Conservation (phyloP, 768 basidiomycete genomes). For the Hygrophorus russula region DNA sequence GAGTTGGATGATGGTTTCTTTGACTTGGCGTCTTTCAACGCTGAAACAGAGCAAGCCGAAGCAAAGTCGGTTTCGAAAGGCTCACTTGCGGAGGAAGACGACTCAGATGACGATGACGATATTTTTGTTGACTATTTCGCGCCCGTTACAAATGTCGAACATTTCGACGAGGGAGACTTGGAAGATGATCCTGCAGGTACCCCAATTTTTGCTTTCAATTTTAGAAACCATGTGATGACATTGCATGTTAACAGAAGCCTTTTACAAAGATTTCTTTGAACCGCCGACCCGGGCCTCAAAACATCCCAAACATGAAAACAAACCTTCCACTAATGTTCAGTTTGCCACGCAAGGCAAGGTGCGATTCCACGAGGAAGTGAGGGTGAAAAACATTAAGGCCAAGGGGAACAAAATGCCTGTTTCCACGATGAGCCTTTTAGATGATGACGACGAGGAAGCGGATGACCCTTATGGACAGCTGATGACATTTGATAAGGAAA, state of each 20-base stretch:
- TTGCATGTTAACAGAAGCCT: constrained; percentile 38
- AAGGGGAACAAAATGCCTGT: constrained; percentile 56
- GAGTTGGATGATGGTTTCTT: constrained; percentile 88
- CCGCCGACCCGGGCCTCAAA: constrained; percentile 37
- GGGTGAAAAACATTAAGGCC: constrained; percentile 70
- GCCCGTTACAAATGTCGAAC: constrained; percentile 33
- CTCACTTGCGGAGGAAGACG: constrained; percentile 39
- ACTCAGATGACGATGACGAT: constrained; percentile 42
- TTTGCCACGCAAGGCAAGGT: constrained; percentile 35
- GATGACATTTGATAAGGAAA: constrained; percentile 19
- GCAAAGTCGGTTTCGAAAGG: constrained; percentile 51
- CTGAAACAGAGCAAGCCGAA: constrained; percentile 72
- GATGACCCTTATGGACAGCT: constrained; percentile 13
- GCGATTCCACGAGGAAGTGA: constrained; percentile 72
- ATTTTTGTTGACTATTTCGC: constrained; percentile 58
- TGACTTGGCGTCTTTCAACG: constrained; percentile 77
- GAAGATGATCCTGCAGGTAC: constrained; percentile 31
- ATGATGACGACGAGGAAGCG: constrained; percentile 17
- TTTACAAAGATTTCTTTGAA: constrained; percentile 77
- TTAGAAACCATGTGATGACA: neutral
- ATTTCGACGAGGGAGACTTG: constrained; percentile 33
- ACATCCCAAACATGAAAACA: constrained; percentile 12
- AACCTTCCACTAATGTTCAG: constrained; percentile 8
- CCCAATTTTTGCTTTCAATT: neutral
- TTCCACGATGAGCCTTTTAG: constrained; percentile 17